Evolutionary conservation across 2,329 filamentous ascomycete genomes (phyloP), one percentile per base, ranked within the genome.

Genomic region (Venturia effusa): DNA sequence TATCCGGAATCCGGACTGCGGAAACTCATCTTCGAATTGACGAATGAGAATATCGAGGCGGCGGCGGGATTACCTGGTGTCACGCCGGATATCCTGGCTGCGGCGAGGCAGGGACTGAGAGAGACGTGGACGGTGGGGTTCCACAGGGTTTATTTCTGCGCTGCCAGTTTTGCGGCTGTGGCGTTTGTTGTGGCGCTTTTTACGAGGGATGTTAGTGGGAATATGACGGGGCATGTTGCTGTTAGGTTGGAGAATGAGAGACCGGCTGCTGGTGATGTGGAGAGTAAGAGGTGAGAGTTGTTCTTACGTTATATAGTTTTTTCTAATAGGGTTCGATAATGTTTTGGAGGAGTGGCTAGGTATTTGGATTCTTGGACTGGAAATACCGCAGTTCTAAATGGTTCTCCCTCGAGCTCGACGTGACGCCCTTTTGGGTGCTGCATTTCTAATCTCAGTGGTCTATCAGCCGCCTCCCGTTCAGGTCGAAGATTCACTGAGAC

Each of bases 61-160:
- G 64, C 55, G 5, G 24, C 30, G 54, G 32, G 45, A 10, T 24
- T 66, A 15, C 64, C 64, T 17, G 64, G 63, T 19, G 48, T 64
- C 15, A 66, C 61, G 32, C 62, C 41, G 2, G 27, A 51, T 7
- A 59, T 61, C 17, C 10, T 65, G 15, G 17, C 34, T 15, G 63
- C 45, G 27, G 64, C 63, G 13, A 61, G 39, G n/a, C 51, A 65
- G 17, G 34, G 51, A 19, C 6, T 64, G 22, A 65, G 66, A 30
- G 45, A 3, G 13, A 45, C 45, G n/a, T 61, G 48, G 37, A 59
- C 63, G 15, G 17, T 32, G 27, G 64, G 55, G 6, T 66, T 66
- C 24, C 40, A 65, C 13, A 40, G 61, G 30, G n/a, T 65, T 2
- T 55, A 54, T n/a, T 7, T 39, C 11, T 55, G 48, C 15, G 19